These are phyloP conservation scores for Dothideomycetidae sp. DNA, from an alignment of 2,329 filamentous ascomycete species.

Conservation along the genomic window DNA sequence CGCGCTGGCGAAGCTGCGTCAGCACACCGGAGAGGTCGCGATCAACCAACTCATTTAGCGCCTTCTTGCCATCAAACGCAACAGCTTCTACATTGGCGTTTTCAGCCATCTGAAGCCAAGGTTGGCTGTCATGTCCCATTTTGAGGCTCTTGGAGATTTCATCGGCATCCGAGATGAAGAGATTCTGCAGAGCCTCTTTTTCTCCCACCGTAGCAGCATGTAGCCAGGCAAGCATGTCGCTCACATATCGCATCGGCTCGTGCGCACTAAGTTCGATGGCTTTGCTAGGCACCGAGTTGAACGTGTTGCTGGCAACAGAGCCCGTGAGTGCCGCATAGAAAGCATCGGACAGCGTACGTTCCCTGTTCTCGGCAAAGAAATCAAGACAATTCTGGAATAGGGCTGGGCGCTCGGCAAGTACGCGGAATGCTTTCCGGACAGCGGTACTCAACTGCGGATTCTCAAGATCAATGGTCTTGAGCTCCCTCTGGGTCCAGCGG, in stretches of 20 bases:
- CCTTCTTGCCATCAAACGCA: constrained; percentile 65
- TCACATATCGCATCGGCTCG: constrained; percentile 79
- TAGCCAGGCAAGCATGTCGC: constrained; percentile 95
- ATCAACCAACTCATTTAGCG: constrained; percentile 74
- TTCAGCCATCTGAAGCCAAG: constrained; percentile 45
- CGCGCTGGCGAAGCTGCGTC: constrained; percentile 70
- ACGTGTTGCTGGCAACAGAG: constrained; percentile 37
- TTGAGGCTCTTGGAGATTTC: constrained; percentile 74
- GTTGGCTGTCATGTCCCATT: constrained; percentile 65
- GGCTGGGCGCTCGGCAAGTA: constrained; percentile 76
- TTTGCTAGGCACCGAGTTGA: constrained; percentile 46
- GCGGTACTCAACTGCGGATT: constrained; percentile 82
- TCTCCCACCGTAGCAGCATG: constrained; percentile 92
- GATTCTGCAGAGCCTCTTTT: constrained; percentile 73
- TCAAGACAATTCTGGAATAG: constrained; percentile 90
- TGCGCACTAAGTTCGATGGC: constrained; percentile 91
- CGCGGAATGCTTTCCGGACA: constrained; percentile 69
- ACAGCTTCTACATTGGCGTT: constrained; percentile 41
- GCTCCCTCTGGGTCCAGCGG: constrained; percentile 86
- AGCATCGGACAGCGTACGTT: constrained; percentile 71
- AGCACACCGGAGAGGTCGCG: constrained; percentile 70
- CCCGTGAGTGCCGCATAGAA: constrained; percentile 85
- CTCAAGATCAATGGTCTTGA: constrained; percentile 82
- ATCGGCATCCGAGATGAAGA: constrained; percentile 83
- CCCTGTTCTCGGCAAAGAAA: constrained; percentile 79